Conservation (phyloP, 805 yeast genomes). For the Hanseniaspora thailandica region DNA sequence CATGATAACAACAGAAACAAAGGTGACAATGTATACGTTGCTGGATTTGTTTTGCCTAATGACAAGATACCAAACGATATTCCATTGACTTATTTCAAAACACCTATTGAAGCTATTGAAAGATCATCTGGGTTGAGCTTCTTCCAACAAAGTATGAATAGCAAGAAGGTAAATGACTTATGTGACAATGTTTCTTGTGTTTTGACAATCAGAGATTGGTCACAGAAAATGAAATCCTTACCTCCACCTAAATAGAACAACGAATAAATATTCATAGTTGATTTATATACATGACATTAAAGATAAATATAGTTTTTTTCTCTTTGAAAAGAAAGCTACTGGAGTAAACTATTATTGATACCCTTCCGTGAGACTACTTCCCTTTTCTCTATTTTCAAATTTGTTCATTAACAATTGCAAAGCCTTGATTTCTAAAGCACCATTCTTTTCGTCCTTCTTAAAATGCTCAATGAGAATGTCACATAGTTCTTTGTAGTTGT, state of each 20-base stretch:
- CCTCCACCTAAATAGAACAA: constrained; percentile 19
- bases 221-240: constrained; percentile 34
- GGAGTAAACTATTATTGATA: neutral
- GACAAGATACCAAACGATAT: constrained; percentile 59
- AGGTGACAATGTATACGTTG: constrained; percentile 50
- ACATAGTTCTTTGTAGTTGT: neutral
- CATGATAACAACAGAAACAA: neutral
- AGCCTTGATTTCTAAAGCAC: neutral
- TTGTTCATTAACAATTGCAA: neutral
- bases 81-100: constrained; percentile 66
- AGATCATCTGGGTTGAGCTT: constrained; percentile 76
- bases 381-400: neutral
- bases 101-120: constrained; percentile 83
- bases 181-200: constrained; percentile 75
- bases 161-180: constrained; percentile 38
- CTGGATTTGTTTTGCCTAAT: constrained; percentile 90
- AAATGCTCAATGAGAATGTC: neutral
- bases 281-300: neutral
- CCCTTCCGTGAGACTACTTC: neutral
- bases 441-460: neutral
- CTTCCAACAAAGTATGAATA: constrained; percentile 52
- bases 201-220: constrained; percentile 71
- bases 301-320: too few species aligned
- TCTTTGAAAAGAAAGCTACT: too few species aligned
- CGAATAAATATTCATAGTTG: neutral